Evolutionary conservation across 495 filamentous ascomycete species (phyloP).

Genomic region (Talaromyces ruber): DNA sequence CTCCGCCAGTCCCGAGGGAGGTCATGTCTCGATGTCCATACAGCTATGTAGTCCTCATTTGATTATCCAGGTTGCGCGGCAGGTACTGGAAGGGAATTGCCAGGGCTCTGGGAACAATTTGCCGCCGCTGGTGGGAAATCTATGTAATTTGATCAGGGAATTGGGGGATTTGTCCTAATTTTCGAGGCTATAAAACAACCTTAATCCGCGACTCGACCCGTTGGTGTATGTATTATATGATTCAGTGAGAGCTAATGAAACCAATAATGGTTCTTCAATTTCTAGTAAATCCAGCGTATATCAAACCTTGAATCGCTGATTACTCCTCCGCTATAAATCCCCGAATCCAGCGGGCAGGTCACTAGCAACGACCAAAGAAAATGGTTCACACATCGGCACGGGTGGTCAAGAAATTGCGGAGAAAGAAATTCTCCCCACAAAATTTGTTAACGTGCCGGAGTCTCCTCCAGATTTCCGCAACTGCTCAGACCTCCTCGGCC

Average conservation of each 20-base stretch:
- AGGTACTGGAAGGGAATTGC: slow-evolving; percentile 40
- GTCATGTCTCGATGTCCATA: neutral
- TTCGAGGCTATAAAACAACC: neutral
- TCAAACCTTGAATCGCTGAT: neutral
- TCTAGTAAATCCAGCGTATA: neutral
- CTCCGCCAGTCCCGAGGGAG: slow-evolving; percentile 11
- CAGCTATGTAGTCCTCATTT: neutral
- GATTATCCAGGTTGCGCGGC: slow-evolving; percentile 38
- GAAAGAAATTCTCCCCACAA: neutral
- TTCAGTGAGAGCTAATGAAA: neutral
- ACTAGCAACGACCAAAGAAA: too few species aligned
- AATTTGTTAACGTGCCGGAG: too few species aligned
- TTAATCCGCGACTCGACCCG: too few species aligned
- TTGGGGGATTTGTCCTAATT: slow-evolving; percentile 18
- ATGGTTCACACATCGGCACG: neutral
- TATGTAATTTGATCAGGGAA: slow-evolving; percentile 44
- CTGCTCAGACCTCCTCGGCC: neutral
- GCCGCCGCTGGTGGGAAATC: slow-evolving; percentile 43
- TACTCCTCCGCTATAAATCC: neutral
- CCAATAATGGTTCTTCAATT: neutral
- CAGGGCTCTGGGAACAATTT: slow-evolving; percentile 13
- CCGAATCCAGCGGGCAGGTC: neutral
- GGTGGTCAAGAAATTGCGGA: neutral
- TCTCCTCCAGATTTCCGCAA: neutral
- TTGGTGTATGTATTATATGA: too few species aligned